A percentile compares a stretch with the other conserved stretches of the same genome.
phyloP scores from a whole-genome alignment of 2,329 filamentous ascomycete genomes.

The Aotearoamyces nothofagi region DNA sequence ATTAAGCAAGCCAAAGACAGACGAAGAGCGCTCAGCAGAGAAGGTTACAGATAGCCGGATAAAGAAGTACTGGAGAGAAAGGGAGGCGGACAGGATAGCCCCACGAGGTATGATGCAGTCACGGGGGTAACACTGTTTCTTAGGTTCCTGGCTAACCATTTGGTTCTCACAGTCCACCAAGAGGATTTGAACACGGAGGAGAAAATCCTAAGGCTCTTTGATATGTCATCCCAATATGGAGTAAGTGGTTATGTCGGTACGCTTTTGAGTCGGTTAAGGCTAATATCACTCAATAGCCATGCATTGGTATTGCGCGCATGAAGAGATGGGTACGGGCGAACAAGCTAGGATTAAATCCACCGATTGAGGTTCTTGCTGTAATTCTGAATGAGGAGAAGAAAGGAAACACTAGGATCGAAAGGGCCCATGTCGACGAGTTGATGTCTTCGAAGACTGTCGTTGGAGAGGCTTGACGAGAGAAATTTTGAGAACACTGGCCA shows the following conservation, averaged over 20 bases:
- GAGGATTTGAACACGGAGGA: conserved; percentile 55
- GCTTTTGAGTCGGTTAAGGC: conserved; percentile 1
- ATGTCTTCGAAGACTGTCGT: conserved; percentile 31
- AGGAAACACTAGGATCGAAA: conserved; percentile 37
- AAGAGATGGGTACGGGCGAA: conserved; percentile 84
- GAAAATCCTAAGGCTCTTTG: conserved; percentile 83
- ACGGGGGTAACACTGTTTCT: too few relatives aligned
- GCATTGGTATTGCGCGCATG: conserved; percentile 66
- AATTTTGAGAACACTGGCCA: too few relatives aligned
- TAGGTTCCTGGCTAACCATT: too few relatives aligned
- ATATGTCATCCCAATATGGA: conserved; percentile 81
- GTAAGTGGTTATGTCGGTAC: conserved; percentile 39
- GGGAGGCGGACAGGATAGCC: conserved; percentile 54
- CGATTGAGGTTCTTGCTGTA: conserved; percentile 79
- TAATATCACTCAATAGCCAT: conserved; percentile 43
- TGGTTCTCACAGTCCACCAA: conserved; percentile 50
- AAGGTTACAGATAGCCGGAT: conserved; percentile 55
- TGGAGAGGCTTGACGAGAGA: conserved; percentile 10
- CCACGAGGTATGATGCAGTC: conserved; percentile 28
- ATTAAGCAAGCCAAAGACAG: conserved; percentile 24
- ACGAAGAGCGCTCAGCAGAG: conserved; percentile 41
- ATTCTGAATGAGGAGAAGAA: conserved; percentile 55
- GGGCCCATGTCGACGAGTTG: conserved; percentile 59
- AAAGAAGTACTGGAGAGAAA: conserved; percentile 58
- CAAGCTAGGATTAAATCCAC: conserved; percentile 67